These are phyloP conservation scores for Xanthoceras sorbifolium DNA, from an alignment of 345 rosid species.

Conservation along the genomic window DNA sequence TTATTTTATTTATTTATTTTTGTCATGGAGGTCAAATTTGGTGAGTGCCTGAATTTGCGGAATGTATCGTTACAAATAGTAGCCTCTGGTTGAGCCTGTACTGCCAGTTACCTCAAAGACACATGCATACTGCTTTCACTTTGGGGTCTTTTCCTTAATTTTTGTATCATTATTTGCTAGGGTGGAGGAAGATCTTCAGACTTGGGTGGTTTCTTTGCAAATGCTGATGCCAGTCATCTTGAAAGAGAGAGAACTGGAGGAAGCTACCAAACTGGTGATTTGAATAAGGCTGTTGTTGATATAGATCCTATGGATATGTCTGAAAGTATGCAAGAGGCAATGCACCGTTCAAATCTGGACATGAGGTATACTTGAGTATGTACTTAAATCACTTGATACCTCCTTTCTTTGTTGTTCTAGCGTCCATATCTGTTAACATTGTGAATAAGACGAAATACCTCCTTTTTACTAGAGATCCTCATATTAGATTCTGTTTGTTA, in stretches of 20 bases:
- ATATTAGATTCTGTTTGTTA: conserved; percentile 30
- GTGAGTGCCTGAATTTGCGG: not conserved
- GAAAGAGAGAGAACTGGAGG: conserved; percentile 53
- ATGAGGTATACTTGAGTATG: conserved; percentile 64
- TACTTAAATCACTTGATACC: conserved; percentile 26
- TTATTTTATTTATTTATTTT: not conserved
- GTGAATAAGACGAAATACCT: conserved; percentile 6
- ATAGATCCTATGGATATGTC: conserved; percentile 96
- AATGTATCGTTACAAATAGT: not conserved
- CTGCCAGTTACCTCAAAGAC: no score
- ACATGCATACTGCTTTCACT: not conserved
- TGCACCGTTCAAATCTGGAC: conserved; percentile 95
- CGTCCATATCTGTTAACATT: not conserved
- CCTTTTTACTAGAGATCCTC: conserved; percentile 22
- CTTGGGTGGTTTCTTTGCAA: conserved; percentile 81
- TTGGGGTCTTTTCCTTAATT: conserved; percentile 21
- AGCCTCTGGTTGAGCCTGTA: not conserved
- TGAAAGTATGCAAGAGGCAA: conserved; percentile 96
- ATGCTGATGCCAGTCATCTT: conserved; percentile 57
- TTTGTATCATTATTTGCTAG: conserved; percentile 42
- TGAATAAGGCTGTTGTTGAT: conserved; percentile 41
- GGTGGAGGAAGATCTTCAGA: conserved; percentile 62
- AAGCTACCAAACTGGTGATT: conserved; percentile 41
- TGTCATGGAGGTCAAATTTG: not conserved
- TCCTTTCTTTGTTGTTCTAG: not conserved